Evolutionary conservation across 1,284 basidiomycete species (phyloP), one percentile per base, ranked within the genome.

Genomic region (Ganoderma sinense): DNA sequence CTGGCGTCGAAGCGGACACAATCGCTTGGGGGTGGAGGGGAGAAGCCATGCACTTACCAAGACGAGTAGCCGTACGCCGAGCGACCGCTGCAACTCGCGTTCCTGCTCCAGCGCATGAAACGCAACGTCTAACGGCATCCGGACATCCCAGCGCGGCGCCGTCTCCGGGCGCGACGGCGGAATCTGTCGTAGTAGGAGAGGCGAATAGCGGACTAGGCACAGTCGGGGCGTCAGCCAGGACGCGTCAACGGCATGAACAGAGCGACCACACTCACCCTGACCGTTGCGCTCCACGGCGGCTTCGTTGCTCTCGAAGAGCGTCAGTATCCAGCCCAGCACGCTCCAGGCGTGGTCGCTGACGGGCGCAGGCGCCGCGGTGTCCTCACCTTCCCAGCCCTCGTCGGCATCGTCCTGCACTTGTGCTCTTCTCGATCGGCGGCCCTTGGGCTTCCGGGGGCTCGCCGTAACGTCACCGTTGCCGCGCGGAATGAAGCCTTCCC

Each of bases 241-340:
- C 51, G 67, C 62, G 64, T 51, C 43, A 62, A 43, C n/a, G 40
- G 33, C 36, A 36, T 36, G 36, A 51, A 51, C 55, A 26, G 41
- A 29, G 61, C 26, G 62, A 29, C 2, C 11, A 62, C n/a, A 70
- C 80, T 71, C 71, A 84, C 84, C 78, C 75, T 79, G 72, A 59
- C 79, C 80, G 64, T 72, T 73, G 33, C 76, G 73, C 68, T 80
- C 79, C n/a, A 76, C 75, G 61, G 80, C 70, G 16, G 58, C 61
- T 75, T 91, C 87, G 72, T 93, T 91, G 73, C 84, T 86, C 76
- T 94, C 91, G 71, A 92, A 91, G 20, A 92, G 70, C 29, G 79
- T 75, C n/a, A 94, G 61, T 2, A 93, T 74, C 89, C 90, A 93
- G 31, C 88, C 85, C 26, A 94, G 82, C 26, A 90, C 77, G 39